Conservation (phyloP, 1,284 basidiomycete genomes). For the Ceratobasidium sp. region DNA sequence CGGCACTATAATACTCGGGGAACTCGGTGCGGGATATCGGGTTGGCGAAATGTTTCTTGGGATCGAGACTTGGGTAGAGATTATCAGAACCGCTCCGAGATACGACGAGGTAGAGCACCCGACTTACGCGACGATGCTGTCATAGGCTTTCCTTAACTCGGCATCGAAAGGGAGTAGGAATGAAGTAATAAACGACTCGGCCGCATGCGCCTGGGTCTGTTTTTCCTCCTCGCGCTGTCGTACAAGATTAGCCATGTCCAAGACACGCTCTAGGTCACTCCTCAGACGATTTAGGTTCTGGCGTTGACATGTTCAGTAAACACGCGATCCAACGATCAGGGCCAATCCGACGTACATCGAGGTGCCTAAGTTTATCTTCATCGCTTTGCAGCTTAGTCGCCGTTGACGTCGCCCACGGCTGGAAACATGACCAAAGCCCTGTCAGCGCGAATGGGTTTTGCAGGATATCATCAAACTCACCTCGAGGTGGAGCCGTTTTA, state of each 20-base stretch:
- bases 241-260: slow-evolving; percentile 72
- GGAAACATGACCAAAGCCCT: neutral
- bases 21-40: slow-evolving; percentile 82
- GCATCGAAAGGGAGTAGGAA: slow-evolving; percentile 73
- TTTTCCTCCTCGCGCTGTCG: slow-evolving; percentile 87
- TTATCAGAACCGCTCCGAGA: slow-evolving; percentile 12
- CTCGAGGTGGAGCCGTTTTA: slow-evolving; percentile 94
- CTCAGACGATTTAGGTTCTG: slow-evolving; percentile 76
- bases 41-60: slow-evolving; percentile 74
- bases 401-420: slow-evolving; percentile 90
- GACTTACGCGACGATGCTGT: slow-evolving; percentile 72
- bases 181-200: slow-evolving; percentile 70
- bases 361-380: slow-evolving; percentile 83
- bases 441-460: neutral
- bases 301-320: slow-evolving; percentile 40
- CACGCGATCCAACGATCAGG: neutral
- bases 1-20: slow-evolving; percentile 90
- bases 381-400: slow-evolving; percentile 72
- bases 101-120: neutral
- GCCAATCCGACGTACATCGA: slow-evolving; percentile 64
- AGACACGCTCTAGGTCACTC: slow-evolving; percentile 78
- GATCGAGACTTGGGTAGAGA: slow-evolving; percentile 66
- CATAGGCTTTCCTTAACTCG: slow-evolving; percentile 68
- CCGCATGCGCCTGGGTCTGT: slow-evolving; percentile 70
- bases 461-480: slow-evolving; percentile 45